Base-by-base conservation (phyloP, 1,284 basidiomycete genomes). In the Apiotrichum gracile region DNA sequence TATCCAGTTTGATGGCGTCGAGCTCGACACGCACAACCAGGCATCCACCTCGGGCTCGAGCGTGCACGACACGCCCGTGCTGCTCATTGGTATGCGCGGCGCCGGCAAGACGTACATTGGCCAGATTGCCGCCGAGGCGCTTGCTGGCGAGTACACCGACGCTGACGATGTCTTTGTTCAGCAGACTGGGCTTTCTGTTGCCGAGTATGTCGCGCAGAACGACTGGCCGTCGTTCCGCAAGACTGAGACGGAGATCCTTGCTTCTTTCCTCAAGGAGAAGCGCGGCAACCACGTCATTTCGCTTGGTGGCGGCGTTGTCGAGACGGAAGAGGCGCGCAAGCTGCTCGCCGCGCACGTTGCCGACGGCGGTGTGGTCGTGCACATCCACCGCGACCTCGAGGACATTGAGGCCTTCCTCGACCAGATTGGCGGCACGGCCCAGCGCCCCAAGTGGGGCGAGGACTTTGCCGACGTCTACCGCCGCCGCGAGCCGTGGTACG, bases 11-110 rank as follows among this genome's bases (percentile, higher is more conserved):
- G 83, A 87, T 64, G 93, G 91, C 24, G 84, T 91, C 42, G 89
- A 94, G 60, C 78, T 90, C 17, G 77, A 72, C 25, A 61, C 66
- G 9, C 57, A 66, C 45, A 66, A 65, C 42, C 65, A 70, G 57
- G 73, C 79, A 13, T 77, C 74, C 51, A 69, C 78, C 14, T 74
- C 79, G 14, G 69, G 74, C 38, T 61, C 46, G 22, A 60, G 79
- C 22, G 52, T 52, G 21, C 49, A 59, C 3, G 55, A 57, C 24
- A 48, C 61, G 3, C 88, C 88, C 10, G 83, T 93, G 59, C 76
- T 97, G 54, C 78, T 97, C 61, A 87, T 94, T 52, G 93, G 94
- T 37, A 97, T 99, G 94, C 87, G 94, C 33, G 94, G 94, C 6
- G 89, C 91, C 0, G 94, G 96, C 51, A 98, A 98, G 80, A 90